Percentiles rank a stretch among this genome's conserved stretches.
These are phyloP conservation scores for Pulveroboletus sp. DNA, from an alignment of 1,284 basidiomycete species.

Conservation along the genomic window DNA sequence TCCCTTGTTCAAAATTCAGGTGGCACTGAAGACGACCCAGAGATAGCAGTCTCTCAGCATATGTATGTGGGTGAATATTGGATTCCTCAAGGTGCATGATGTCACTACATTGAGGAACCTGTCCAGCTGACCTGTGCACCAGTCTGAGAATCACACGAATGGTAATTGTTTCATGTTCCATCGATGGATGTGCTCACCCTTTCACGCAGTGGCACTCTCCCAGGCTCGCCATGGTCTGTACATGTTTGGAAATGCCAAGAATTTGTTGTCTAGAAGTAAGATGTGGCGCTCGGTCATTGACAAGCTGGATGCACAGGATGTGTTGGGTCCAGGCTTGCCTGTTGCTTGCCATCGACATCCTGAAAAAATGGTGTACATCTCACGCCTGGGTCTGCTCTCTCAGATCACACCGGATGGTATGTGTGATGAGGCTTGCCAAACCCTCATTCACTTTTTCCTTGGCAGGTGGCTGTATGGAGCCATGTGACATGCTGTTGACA, in stretches of 20 bases:
- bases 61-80: conserved; percentile 46
- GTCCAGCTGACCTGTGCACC: background rate
- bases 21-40: conserved; percentile 33
- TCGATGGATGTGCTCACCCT: background rate
- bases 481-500: conserved; percentile 52
- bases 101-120: background rate
- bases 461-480: conserved; percentile 58
- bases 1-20: conserved; percentile 71
- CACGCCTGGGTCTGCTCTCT: conserved; percentile 50
- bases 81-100: conserved; percentile 57
- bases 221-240: conserved; percentile 69
- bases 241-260: conserved; percentile 63
- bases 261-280: conserved; percentile 43
- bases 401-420: conserved; percentile 56
- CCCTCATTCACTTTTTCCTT: background rate
- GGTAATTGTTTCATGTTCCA: conserved; percentile 28
- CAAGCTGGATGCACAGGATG: conserved; percentile 45
- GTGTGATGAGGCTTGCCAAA: background rate
- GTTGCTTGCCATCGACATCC: conserved; percentile 55
- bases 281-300: conserved; percentile 63
- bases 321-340: conserved; percentile 53
- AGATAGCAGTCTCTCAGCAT: conserved; percentile 19
- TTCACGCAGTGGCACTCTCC: conserved; percentile 60
- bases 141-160: conserved; percentile 59
- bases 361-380: conserved; percentile 38